Conservation (phyloP, 495 filamentous ascomycete genomes). For the Pseudoneurospora amorphoporcata region DNA sequence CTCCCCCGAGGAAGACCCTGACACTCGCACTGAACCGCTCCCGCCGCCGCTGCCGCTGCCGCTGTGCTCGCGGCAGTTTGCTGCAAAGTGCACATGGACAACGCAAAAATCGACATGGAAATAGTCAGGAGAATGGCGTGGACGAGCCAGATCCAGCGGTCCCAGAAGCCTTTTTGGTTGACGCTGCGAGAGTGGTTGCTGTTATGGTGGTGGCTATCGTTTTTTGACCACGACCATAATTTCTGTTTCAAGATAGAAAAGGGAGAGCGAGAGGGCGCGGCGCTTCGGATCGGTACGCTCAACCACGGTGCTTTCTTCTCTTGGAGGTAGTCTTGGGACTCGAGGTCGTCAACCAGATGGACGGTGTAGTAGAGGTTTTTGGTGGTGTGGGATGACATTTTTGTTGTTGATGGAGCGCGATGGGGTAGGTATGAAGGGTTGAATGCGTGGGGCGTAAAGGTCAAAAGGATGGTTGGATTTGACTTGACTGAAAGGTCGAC, state of each 20-base stretch:
- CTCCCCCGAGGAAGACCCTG: background rate
- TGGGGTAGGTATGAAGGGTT: background rate
- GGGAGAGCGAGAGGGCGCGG: background rate
- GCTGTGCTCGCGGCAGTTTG: conserved; percentile 18
- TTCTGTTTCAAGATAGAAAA: background rate
- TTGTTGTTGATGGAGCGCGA: background rate
- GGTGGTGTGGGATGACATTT: background rate
- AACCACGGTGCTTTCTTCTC: conserved; percentile 14
- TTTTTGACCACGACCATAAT: background rate
- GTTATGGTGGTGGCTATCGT: background rate
- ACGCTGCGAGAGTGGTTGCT: background rate
- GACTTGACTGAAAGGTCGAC: background rate
- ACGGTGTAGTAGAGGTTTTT: conserved; percentile 17
- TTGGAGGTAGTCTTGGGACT: conserved; percentile 13
- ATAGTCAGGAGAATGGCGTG: conserved; percentile 33
- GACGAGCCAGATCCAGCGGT: conserved; percentile 33
- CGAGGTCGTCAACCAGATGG: conserved; percentile 28
- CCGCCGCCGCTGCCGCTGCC: background rate
- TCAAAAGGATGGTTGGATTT: background rate
- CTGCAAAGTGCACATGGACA: conserved; percentile 25
- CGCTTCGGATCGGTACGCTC: background rate
- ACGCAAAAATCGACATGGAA: conserved; percentile 32
- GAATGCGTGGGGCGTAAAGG: background rate
- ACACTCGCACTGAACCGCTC: background rate
- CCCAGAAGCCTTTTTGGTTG: background rate